Conservation (phyloP, 768 basidiomycete genomes). For the Hemileccinum impolitum region DNA sequence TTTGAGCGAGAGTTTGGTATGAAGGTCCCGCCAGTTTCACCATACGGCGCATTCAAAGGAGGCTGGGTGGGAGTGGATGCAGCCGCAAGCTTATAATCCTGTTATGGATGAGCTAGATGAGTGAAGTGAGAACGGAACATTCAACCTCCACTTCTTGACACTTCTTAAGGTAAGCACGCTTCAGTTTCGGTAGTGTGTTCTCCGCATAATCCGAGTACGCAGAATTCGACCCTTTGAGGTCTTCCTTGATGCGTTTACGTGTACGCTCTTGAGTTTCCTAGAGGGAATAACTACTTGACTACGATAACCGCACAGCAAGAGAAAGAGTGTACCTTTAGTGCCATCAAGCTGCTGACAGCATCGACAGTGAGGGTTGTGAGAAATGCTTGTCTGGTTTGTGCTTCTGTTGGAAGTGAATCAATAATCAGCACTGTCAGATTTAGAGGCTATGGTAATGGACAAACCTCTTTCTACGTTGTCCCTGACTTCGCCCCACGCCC, state of each 20-base stretch:
- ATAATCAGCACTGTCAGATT: background rate
- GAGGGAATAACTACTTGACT: background rate
- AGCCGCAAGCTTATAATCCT: constrained; percentile 65
- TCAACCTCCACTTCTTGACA: constrained; percentile 84
- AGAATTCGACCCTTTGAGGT: constrained; percentile 72
- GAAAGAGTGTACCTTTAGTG: constrained; percentile 52
- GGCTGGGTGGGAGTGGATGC: constrained; percentile 31
- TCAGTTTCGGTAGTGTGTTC: constrained; percentile 74
- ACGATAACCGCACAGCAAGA: background rate
- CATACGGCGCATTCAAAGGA: constrained; percentile 30
- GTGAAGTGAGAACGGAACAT: constrained; percentile 1
- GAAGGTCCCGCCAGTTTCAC: constrained; percentile 30
- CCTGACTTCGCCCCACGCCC: constrained; percentile 79
- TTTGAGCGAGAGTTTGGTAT: constrained; percentile 42
- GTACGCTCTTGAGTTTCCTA: constrained; percentile 91
- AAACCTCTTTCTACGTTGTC: constrained; percentile 83
- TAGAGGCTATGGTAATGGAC: constrained; percentile 11
- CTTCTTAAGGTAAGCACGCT: constrained; percentile 76
- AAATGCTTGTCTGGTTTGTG: constrained; percentile 79
- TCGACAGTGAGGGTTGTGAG: constrained; percentile 65
- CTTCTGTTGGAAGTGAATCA: constrained; percentile 48
- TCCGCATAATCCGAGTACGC: constrained; percentile 84
- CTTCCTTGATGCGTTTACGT: constrained; percentile 88
- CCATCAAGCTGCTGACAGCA: constrained; percentile 65
- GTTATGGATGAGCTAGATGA: constrained; percentile 9